Conservation (phyloP, 768 basidiomycete genomes). For the Kwoniella sp. region DNA sequence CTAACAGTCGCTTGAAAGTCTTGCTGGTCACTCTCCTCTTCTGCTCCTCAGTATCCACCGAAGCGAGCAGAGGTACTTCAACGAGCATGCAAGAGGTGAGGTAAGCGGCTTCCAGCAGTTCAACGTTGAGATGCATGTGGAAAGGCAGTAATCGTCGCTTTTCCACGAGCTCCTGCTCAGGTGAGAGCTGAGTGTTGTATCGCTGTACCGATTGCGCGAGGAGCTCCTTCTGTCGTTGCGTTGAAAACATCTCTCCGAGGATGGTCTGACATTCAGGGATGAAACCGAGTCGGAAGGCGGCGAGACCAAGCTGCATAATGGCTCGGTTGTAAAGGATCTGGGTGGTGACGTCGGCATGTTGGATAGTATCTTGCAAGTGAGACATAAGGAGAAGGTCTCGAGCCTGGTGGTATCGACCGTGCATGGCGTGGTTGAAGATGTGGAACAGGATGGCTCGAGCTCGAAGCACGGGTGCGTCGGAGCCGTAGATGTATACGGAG, state of each 20-base stretch:
- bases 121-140: conserved; percentile 99
- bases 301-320: conserved; percentile 93
- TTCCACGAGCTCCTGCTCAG: conserved; percentile 96
- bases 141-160: conserved; percentile 94
- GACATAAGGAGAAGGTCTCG: conserved; percentile 99
- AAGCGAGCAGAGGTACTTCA: conserved; percentile 92
- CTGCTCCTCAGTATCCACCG: conserved; percentile 89
- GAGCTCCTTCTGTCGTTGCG: conserved; percentile 94
- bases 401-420: conserved; percentile 94
- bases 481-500: conserved; percentile 89
- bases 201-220: conserved; percentile 95
- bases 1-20: conserved; percentile 89
- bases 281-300: conserved; percentile 91
- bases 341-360: conserved; percentile 92
- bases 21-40: conserved; percentile 94
- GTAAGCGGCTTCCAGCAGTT: conserved; percentile 95
- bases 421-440: conserved; percentile 94
- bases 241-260: conserved; percentile 92
- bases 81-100: conserved; percentile 98
- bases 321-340: conserved; percentile 98
- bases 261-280: conserved; percentile 92
- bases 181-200: conserved; percentile 71
- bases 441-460: conserved; percentile 97
- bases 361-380: conserved; percentile 93
- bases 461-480: conserved; percentile 84